Base-by-base conservation (phyloP, 352 stramenopile genomes). In the Phytophthora ramorum region DNA sequence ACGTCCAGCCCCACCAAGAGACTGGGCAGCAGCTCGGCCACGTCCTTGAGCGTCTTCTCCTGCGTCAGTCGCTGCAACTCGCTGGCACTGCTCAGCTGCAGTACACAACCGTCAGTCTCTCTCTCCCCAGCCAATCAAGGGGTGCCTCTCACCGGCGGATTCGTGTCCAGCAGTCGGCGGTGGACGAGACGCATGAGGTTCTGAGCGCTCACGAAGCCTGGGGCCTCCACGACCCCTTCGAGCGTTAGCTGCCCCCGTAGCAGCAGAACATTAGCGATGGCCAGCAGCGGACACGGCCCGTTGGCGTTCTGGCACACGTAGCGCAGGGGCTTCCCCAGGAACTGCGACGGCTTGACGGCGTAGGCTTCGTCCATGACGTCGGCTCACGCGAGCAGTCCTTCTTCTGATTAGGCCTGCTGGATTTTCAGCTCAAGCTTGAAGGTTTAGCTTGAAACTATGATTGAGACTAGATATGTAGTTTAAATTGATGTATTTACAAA, bases 301-400 rank as follows among this genome's bases (percentile, higher is more conserved):
- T 99, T 99, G 71, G 97, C 83, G 78, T 99, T 99, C 80, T 99
- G 98, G 54, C 97, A 96, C 14, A 99, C 81, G 64, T 98, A 98
- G 9, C 64, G 57, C 58, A 97, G 79, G 24, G 68, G 50, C 26
- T 91, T 91, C 8, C 87, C 80, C 38, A 97, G 81, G 72, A 97
- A 97, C 24, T 75, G 44, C 24, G 72, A 76, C 52, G 78, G 63
- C 73, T 97, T 97, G 32, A 97, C 69, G 40, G 88, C 82, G 71
- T 91, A 97, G 38, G 78, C 69, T 67, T 88, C 79, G 54, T 89
- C 79, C 76, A 85, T 85, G 56, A 22, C 20, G 12, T 16, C 22
- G 22, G 41, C 1, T 2, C n/a, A n/a, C n/a, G n/a, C n/a, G n/a
- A n/a, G n/a, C n/a, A n/a, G 44, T 19, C 19, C 38, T 44, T 44